Base-by-base conservation (phyloP, 331 rosid species). In the Acacia concinna region DNA sequence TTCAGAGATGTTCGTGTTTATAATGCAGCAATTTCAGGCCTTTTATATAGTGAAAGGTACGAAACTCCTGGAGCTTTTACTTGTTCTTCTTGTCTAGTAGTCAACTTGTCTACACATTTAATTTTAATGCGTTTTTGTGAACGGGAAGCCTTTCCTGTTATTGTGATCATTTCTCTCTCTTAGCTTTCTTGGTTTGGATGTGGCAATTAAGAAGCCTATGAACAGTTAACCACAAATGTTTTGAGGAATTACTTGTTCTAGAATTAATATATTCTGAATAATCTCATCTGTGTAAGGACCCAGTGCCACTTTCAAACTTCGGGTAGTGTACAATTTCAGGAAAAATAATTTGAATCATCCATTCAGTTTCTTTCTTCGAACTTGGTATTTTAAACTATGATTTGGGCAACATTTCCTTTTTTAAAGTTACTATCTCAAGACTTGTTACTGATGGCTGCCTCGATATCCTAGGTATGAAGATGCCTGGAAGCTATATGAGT, bases 21-120 rank as follows among this genome's bases (percentile, higher is more conserved):
- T 71, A 92, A 95, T 81, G 89, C 96, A 8, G 86, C 94, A n/a
- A 85, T 90, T 82, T 93, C 92, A 40, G 97, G 98, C 2, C 94
- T 95, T 44, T 57, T 89, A 78, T 75, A 49, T 81, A 43, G 91
- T 43, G 81, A 75, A 72, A 90, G 98, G 98, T 94, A 84, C 37
- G 74, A 0, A 44, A 25, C 84, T 75, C 40, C 66, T 54, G 54
- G 68, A 21, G 72, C 34, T 57, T 17, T 68, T 40, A 59, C 47
- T 18, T 79, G 43, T 68, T 81, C 44, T 78, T 69, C 73, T 64
- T 28, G 46, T 52, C 67, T 74, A 23, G 20, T 21, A 54, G 68
- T 73, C 37, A 10, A 14, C 9, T 15, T 37, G 8, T 73, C 12
- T 3, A 17, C 25, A 7, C 43, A 47, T 31, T 31, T 49, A 6